Evolutionary conservation across 202 grass and related monocot species (phyloP).

Genomic region (Carex sylvatica): DNA sequence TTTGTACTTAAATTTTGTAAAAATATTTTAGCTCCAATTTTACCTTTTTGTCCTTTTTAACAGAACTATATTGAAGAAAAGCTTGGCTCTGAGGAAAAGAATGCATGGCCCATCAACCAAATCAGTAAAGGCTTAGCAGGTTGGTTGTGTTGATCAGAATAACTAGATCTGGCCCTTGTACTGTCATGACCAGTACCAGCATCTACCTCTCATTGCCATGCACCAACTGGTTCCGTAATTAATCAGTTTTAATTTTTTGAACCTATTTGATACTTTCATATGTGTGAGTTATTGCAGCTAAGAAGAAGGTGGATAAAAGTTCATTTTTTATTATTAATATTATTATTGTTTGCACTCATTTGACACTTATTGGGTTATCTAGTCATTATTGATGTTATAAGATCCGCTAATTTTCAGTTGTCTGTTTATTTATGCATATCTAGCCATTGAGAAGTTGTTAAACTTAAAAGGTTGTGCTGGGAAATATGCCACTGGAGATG

Average conservation of each 20-base stretch:
- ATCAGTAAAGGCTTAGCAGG: constrained; percentile 78
- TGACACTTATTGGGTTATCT: constrained; percentile 25
- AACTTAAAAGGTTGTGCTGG: constrained; percentile 56
- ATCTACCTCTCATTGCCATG: neutral
- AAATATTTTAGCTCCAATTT: constrained; percentile 10
- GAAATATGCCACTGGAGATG: constrained; percentile 93
- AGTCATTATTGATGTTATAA: neutral
- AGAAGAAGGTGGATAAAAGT: neutral
- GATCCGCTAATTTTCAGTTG: constrained; percentile 13
- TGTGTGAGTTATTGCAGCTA: neutral
- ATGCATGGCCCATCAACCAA: constrained; percentile 49
- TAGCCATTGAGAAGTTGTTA: constrained; percentile 81
- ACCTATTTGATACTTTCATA: constrained; percentile 24
- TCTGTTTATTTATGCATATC: constrained; percentile 30
- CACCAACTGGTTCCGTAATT: neutral
- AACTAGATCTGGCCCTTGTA: constrained; percentile 18
- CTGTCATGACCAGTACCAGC: neutral
- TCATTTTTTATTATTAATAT: constrained; percentile 12
- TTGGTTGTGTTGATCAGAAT: constrained; percentile 33
- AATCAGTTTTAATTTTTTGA: neutral
- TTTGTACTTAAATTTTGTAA: neutral
- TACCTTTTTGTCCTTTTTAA: constrained; percentile 14
- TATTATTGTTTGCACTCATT: neutral
- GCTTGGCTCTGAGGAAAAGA: constrained; percentile 50
- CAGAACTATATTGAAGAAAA: constrained; percentile 83